Conservation (phyloP, 2,329 filamentous ascomycete species). For the Cordyceps javanica region DNA sequence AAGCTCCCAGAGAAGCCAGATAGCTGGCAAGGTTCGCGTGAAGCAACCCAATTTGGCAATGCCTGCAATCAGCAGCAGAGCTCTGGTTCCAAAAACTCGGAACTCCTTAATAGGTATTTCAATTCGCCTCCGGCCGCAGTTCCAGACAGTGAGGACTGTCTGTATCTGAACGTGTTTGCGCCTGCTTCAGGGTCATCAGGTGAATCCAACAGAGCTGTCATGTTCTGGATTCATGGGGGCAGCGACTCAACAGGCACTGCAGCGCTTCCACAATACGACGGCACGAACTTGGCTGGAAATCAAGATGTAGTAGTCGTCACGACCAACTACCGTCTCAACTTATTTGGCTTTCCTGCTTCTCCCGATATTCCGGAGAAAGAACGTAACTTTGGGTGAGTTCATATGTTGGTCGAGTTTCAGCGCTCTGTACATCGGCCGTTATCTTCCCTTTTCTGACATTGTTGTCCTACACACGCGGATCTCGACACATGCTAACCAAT, state of each 20-base stretch:
- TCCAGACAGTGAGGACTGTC: conserved; percentile 27
- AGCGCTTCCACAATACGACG: conserved; percentile 32
- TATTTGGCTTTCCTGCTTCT: conserved; percentile 35
- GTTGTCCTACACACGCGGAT: neutral
- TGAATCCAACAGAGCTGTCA: conserved; percentile 28
- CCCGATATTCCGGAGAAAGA: conserved; percentile 17
- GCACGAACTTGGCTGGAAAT: conserved; percentile 31
- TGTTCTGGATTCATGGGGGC: conserved; percentile 40
- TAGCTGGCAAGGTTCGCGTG: conserved; percentile 17
- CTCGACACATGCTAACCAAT: neutral
- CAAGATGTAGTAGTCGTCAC: conserved; percentile 42
- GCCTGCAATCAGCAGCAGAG: conserved; percentile 16
- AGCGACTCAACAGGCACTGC: conserved; percentile 31
- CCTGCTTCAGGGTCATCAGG: conserved; percentile 19
- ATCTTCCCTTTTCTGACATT: neutral
- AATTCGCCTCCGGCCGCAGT: conserved; percentile 20
- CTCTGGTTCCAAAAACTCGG: neutral
- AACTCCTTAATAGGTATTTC: conserved; percentile 14
- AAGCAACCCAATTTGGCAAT: conserved; percentile 20
- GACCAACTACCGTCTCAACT: conserved; percentile 38
- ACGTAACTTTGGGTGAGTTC: conserved; percentile 21
- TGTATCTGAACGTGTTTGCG: conserved; percentile 28
- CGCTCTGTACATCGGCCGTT: neutral
- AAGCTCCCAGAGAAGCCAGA: conserved; percentile 16
- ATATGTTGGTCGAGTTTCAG: neutral